Evolutionary conservation across 2,329 filamentous ascomycete genomes (phyloP).

Genomic region (Alternaria brassicae): DNA sequence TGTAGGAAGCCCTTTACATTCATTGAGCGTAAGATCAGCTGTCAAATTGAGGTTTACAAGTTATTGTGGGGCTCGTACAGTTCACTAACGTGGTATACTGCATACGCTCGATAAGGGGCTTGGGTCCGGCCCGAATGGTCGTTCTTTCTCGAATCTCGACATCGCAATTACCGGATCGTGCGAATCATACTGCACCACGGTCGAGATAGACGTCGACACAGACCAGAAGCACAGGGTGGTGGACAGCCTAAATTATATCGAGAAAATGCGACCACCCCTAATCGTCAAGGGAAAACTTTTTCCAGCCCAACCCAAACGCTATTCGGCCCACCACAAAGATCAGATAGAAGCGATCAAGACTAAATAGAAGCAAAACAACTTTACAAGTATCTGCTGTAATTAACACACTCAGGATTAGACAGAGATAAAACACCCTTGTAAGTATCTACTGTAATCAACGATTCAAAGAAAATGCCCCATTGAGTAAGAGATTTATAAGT

Average conservation of each 20-base stretch:
- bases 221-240: conserved; percentile 1
- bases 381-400: too few species aligned
- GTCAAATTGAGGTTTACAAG: not conserved
- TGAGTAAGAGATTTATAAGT: too few species aligned
- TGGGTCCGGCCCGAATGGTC: conserved; percentile 4
- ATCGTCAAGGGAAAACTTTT: too few species aligned
- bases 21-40: not conserved
- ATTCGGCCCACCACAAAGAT: too few species aligned
- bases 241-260: not conserved
- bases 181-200: not conserved
- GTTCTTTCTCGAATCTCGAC: not conserved
- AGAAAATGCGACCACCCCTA: not conserved
- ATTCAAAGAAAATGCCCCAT: too few species aligned
- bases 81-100: not conserved
- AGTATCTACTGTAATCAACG: too few species aligned
- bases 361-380: too few species aligned
- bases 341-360: too few species aligned
- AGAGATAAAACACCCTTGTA: too few species aligned
- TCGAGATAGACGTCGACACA: not conserved
- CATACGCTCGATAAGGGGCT: not conserved
- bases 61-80: not conserved
- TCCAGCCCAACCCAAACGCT: too few species aligned
- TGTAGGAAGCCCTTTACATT: not conserved
- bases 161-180: conserved; percentile 7
- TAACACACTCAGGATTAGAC: too few species aligned